Evolutionary conservation across 2,329 filamentous ascomycete genomes (phyloP).

Genomic region (Tolypocladium amazonense): DNA sequence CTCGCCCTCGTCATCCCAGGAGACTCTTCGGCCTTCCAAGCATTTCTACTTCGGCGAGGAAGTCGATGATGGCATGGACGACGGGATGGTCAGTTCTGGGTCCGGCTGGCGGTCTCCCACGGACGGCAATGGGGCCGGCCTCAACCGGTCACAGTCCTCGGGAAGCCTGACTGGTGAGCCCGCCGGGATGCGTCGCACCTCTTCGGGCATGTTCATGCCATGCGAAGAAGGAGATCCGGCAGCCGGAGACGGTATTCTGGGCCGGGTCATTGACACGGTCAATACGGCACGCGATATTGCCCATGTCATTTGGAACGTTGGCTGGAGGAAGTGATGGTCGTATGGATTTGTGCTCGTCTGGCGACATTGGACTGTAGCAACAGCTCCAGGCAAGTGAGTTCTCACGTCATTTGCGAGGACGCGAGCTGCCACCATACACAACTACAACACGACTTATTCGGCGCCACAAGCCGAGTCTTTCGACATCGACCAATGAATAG

Average conservation of each 20-base stretch:
- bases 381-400: too few species aligned
- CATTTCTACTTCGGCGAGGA: conserved; percentile 52
- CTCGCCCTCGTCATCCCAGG: conserved; percentile 71
- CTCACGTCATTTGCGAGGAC: background rate
- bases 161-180: conserved; percentile 39
- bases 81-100: conserved; percentile 16
- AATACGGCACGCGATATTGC: conserved; percentile 62
- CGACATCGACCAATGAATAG: background rate
- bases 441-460: too few species aligned
- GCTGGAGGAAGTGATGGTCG: conserved; percentile 39
- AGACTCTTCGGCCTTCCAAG: conserved; percentile 65
- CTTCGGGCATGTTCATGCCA: conserved; percentile 87
- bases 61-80: conserved; percentile 42
- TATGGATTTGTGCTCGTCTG: background rate
- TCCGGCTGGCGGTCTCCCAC: conserved; percentile 20
- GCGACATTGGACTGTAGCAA: background rate
- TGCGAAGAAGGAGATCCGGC: conserved; percentile 62
- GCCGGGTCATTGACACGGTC: conserved; percentile 71
- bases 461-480: background rate
- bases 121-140: conserved; percentile 14
- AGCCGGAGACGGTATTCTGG: conserved; percentile 56
- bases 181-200: conserved; percentile 62
- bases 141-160: conserved; percentile 38
- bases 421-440: background rate
- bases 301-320: conserved; percentile 63